Evolutionary conservation across 2,329 filamentous ascomycete species (phyloP).

Genomic region (Alternaria arborescens): DNA sequence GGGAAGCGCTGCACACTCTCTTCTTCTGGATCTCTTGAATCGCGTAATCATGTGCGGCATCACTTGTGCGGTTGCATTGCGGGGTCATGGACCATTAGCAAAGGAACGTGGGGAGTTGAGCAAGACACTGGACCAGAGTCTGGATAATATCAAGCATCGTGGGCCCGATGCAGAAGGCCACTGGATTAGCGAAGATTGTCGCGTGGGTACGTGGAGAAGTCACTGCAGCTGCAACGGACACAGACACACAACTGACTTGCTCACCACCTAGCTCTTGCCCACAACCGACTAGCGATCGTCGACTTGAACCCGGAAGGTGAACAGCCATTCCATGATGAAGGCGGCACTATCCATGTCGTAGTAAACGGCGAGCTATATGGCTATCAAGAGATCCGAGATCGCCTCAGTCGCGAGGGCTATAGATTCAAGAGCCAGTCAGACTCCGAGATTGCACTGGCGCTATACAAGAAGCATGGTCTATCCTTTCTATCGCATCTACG

Average conservation of each 20-base stretch:
- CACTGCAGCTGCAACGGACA: background rate
- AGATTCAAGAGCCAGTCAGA: slow-evolving; percentile 59
- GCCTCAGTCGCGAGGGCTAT: slow-evolving; percentile 50
- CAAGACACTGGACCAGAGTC: slow-evolving; percentile 21
- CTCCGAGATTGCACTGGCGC: slow-evolving; percentile 62
- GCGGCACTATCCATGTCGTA: slow-evolving; percentile 59
- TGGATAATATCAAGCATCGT: slow-evolving; percentile 52
- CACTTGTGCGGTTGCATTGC: slow-evolving; percentile 24
- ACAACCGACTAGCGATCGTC: slow-evolving; percentile 38
- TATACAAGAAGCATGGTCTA: slow-evolving; percentile 57
- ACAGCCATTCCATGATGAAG: slow-evolving; percentile 37
- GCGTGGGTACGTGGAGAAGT: slow-evolving; percentile 49
- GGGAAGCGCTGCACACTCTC: background rate
- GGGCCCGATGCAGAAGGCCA: slow-evolving; percentile 58
- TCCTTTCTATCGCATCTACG: slow-evolving; percentile 59
- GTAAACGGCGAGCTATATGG: slow-evolving; percentile 70
- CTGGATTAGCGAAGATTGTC: slow-evolving; percentile 57
- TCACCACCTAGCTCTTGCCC: slow-evolving; percentile 29
- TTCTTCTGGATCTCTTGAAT: background rate
- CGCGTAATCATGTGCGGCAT: slow-evolving; percentile 24
- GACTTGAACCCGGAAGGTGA: slow-evolving; percentile 32
- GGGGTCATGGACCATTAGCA: slow-evolving; percentile 19
- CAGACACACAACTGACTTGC: slow-evolving; percentile 19
- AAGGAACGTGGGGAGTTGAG: slow-evolving; percentile 11
- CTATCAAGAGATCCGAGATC: slow-evolving; percentile 56